phyloP scores from a whole-genome alignment of 2,329 filamentous ascomycete genomes.

The Aspergillus tamarii region DNA sequence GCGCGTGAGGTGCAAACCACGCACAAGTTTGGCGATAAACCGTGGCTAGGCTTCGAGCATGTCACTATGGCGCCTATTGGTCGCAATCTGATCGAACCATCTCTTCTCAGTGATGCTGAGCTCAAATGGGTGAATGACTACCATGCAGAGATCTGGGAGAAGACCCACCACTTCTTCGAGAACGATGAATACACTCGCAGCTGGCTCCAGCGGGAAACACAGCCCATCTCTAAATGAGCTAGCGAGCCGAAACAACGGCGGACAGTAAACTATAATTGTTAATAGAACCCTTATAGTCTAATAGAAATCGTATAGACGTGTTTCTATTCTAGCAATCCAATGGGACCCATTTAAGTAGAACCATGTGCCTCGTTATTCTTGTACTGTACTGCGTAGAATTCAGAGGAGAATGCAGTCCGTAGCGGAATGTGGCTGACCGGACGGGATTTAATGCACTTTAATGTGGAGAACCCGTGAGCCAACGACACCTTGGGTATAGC shows the following conservation, averaged over 20 bases:
- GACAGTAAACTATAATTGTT: not conserved
- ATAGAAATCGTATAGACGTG: not conserved
- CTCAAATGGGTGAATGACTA: conserved; percentile 87
- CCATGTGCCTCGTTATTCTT: not conserved
- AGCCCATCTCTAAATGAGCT: conserved; percentile 56
- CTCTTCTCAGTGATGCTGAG: conserved; percentile 72
- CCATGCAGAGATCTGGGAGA: conserved; percentile 77
- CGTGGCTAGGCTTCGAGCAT: conserved; percentile 92
- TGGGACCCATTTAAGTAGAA: not conserved
- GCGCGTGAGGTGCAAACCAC: conserved; percentile 85
- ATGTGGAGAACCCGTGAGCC: conserved; percentile 12
- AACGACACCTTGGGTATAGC: conserved; percentile 9
- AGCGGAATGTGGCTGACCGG: conserved; percentile 20
- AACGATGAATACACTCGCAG: conserved; percentile 70
- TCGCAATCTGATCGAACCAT: conserved; percentile 78
- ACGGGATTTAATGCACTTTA: conserved; percentile 3
- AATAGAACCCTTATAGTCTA: not conserved
- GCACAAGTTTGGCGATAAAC: conserved; percentile 88
- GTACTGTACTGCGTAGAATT: not conserved
- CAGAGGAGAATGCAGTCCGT: not conserved
- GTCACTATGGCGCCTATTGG: conserved; percentile 98
- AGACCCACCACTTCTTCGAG: conserved; percentile 77
- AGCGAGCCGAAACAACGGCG: not conserved
- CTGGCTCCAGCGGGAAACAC: conserved; percentile 89
- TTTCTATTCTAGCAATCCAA: not conserved